Conservation (phyloP, 257 asterid species). For the Mentha longifolia region DNA sequence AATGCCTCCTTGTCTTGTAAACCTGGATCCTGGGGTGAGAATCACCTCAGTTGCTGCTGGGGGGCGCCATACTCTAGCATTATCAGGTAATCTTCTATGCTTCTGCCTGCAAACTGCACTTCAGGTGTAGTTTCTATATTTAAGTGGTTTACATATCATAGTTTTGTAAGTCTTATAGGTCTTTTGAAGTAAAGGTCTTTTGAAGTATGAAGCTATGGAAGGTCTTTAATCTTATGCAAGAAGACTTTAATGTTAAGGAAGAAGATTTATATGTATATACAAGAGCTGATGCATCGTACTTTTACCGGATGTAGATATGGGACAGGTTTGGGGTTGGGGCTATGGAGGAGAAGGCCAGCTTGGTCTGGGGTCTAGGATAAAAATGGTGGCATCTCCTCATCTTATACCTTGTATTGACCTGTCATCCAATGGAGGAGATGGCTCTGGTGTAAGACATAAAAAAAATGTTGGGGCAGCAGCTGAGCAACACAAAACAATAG, state of each 20-base stretch:
- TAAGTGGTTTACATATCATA: constrained; percentile 51
- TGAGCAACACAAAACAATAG: constrained; percentile 41
- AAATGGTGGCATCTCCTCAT: constrained; percentile 85
- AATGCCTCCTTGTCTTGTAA: constrained; percentile 68
- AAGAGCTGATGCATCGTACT: constrained; percentile 64
- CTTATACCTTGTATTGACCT: constrained; percentile 66
- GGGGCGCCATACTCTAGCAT: constrained; percentile 75
- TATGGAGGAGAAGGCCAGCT: constrained; percentile 94
- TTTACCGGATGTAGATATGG: constrained; percentile 77
- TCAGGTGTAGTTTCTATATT: constrained; percentile 35
- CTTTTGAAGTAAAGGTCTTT: constrained; percentile 61
- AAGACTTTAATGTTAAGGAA: constrained; percentile 62
- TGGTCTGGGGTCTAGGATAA: constrained; percentile 75
- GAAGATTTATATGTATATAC: constrained; percentile 43
- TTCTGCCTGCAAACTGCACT: constrained; percentile 19
- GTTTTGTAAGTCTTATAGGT: constrained; percentile 71
- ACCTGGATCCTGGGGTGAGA: constrained; percentile 71
- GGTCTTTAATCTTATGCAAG: constrained; percentile 61
- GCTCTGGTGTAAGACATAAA: constrained; percentile 34
- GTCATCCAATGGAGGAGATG: constrained; percentile 51
- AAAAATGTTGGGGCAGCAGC: constrained; percentile 40
- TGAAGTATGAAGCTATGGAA: constrained; percentile 60
- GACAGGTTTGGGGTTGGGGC: constrained; percentile 99
- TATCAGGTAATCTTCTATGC: constrained; percentile 59
- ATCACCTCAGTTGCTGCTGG: constrained; percentile 82